A percentile compares a stretch with the other conserved stretches of the same genome.
phyloP scores from a whole-genome alignment of 177 flowering plant genomes.

The Vitis hybrid region DNA sequence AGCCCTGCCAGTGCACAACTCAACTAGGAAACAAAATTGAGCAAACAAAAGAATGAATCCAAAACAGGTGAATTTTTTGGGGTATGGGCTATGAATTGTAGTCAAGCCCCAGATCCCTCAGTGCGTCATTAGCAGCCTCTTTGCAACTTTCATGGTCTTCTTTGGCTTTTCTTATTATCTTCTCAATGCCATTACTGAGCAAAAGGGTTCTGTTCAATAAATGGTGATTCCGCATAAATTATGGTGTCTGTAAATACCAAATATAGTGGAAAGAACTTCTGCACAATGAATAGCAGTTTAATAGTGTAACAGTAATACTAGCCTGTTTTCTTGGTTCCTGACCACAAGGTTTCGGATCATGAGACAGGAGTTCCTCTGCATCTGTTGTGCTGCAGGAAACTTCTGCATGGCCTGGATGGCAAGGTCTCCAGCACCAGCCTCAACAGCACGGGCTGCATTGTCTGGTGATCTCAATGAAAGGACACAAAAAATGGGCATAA shows the following conservation, averaged over 20 bases:
- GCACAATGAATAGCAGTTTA: no score
- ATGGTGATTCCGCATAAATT: background rate
- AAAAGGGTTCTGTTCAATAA: slow-evolving; percentile 55
- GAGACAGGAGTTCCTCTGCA: slow-evolving; percentile 78
- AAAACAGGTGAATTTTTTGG: background rate
- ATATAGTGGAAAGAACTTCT: no score
- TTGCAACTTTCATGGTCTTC: slow-evolving; percentile 73
- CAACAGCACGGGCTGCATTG: slow-evolving; percentile 82
- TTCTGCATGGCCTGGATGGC: slow-evolving; percentile 81
- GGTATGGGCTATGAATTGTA: slow-evolving; percentile 49
- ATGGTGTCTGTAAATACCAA: no score
- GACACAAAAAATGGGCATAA: slow-evolving; percentile 65
- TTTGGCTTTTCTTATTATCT: slow-evolving; percentile 73
- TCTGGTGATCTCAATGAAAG: slow-evolving; percentile 82
- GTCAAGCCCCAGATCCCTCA: slow-evolving; percentile 90
- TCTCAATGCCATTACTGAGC: slow-evolving; percentile 80
- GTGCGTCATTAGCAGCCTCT: slow-evolving; percentile 81
- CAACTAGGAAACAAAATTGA: no score
- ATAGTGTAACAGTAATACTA: slow-evolving; percentile 7
- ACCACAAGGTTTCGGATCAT: slow-evolving; percentile 94
- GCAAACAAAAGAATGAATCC: no score
- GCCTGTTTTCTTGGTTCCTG: slow-evolving; percentile 91
- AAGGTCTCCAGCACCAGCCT: slow-evolving; percentile 94
- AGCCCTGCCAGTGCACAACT: no score
- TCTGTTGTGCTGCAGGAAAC: slow-evolving; percentile 64